phyloP scores from a whole-genome alignment of 441 rosid species.

The Syzygium malaccense region DNA sequence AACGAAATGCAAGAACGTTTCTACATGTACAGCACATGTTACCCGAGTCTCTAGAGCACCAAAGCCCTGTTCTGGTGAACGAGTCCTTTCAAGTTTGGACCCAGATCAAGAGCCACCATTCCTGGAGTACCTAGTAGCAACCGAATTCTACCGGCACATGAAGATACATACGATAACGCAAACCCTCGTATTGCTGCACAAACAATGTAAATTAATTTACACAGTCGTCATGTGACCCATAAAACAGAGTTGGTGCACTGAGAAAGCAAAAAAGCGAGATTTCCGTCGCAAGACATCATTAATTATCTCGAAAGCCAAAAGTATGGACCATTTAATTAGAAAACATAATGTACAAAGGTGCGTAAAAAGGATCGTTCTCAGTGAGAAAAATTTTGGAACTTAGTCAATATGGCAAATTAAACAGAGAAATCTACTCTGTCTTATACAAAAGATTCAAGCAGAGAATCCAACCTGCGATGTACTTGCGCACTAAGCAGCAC shows the following conservation, averaged over 20 bases:
- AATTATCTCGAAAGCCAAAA: not conserved
- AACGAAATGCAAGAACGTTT: not conserved
- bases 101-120: conserved; percentile 96
- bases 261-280: not conserved
- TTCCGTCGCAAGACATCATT: not conserved
- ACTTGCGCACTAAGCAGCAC: conserved; percentile 92
- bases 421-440: not conserved
- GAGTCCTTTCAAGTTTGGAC: conserved; percentile 74
- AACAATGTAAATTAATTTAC: not conserved
- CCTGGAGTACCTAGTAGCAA: conserved; percentile 95
- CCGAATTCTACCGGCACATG: conserved; percentile 95
- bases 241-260: not conserved
- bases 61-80: conserved; percentile 99
- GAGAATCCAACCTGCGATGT: conserved; percentile 66
- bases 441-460: not conserved
- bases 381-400: not conserved
- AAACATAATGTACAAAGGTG: not conserved
- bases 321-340: not conserved
- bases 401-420: not conserved
- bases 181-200: conserved; percentile 98
- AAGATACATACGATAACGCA: conserved; percentile 97
- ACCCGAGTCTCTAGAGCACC: conserved; percentile 99
- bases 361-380: not conserved
- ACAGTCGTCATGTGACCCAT: not conserved
- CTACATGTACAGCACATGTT: not conserved